phyloP scores from a whole-genome alignment of 345 rosid species.

The Dipteronia dyeriana region DNA sequence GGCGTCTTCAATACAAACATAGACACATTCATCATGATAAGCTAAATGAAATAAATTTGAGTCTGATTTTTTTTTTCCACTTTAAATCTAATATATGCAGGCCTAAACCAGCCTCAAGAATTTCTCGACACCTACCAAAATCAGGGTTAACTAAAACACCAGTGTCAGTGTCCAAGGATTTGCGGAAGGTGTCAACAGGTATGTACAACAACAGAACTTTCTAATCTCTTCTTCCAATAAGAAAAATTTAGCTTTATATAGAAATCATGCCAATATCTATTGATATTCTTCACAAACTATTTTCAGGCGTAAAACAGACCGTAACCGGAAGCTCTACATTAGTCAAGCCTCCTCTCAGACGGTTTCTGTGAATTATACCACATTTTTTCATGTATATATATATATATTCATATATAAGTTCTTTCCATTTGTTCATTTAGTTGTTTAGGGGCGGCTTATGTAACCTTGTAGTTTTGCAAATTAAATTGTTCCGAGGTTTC shows the following conservation, averaged over 20 bases:
- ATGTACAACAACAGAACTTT: conserved; percentile 17
- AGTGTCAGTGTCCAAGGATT: conserved; percentile 19
- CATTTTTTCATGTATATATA: neutral
- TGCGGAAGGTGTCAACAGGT: conserved; percentile 43
- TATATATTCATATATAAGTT: neutral
- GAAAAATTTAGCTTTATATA: neutral
- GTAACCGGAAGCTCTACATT: conserved; percentile 25
- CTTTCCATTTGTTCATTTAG: conserved; percentile 1
- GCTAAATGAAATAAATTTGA: neutral
- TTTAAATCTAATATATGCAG: conserved; percentile 22
- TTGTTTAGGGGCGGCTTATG: neutral
- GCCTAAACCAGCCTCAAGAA: conserved; percentile 23
- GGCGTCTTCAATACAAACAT: neutral
- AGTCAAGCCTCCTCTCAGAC: conserved; percentile 43
- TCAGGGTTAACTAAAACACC: no score
- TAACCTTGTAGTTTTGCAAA: neutral
- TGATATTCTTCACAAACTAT: conserved; percentile 9
- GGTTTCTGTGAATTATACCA: conserved; percentile 42
- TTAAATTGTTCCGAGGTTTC: neutral
- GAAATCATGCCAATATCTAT: neutral
- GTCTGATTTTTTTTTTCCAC: neutral
- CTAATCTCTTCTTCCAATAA: neutral
- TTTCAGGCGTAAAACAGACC: conserved; percentile 49
- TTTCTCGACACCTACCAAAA: conserved; percentile 37
- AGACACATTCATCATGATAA: neutral